A percentile compares a stretch with the other conserved stretches of the same genome.
phyloP scores from a whole-genome alignment of 2,329 filamentous ascomycete genomes.

The Neopestalotiopsis sp. region DNA sequence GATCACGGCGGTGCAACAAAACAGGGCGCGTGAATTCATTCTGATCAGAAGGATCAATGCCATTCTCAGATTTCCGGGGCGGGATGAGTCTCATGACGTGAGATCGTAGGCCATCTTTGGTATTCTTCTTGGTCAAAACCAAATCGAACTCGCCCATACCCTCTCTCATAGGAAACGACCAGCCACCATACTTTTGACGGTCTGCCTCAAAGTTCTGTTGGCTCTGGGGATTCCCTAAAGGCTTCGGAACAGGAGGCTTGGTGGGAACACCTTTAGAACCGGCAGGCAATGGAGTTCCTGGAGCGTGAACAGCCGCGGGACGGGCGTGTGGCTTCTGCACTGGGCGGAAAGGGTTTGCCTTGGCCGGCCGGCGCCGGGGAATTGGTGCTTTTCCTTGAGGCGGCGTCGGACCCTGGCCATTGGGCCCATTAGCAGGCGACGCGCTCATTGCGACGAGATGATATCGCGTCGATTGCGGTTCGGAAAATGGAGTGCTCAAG shows the following conservation, averaged over 20 bases:
- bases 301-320: conserved; percentile 32
- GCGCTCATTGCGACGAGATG: conserved; percentile 40
- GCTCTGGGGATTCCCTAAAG: conserved; percentile 28
- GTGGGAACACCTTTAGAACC: conserved; percentile 31
- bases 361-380: conserved; percentile 53
- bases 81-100: conserved; percentile 80
- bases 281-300: conserved; percentile 29
- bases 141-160: conserved; percentile 64
- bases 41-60: conserved; percentile 70
- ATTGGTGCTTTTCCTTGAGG: conserved; percentile 45
- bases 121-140: conserved; percentile 79
- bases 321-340: conserved; percentile 56
- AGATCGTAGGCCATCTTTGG: conserved; percentile 80
- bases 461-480: background rate
- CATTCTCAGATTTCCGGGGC: conserved; percentile 59
- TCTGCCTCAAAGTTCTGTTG: conserved; percentile 44
- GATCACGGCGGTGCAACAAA: conserved; percentile 86
- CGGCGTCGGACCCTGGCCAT: conserved; percentile 51
- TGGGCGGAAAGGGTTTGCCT: conserved; percentile 66
- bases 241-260: conserved; percentile 23
- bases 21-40: conserved; percentile 87
- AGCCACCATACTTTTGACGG: conserved; percentile 58
- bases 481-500: background rate
- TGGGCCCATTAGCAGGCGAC: conserved; percentile 48
- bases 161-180: conserved; percentile 57